phyloP scores from a whole-genome alignment of 176 grass and related monocot genomes.

The Musa schizocarpa region DNA sequence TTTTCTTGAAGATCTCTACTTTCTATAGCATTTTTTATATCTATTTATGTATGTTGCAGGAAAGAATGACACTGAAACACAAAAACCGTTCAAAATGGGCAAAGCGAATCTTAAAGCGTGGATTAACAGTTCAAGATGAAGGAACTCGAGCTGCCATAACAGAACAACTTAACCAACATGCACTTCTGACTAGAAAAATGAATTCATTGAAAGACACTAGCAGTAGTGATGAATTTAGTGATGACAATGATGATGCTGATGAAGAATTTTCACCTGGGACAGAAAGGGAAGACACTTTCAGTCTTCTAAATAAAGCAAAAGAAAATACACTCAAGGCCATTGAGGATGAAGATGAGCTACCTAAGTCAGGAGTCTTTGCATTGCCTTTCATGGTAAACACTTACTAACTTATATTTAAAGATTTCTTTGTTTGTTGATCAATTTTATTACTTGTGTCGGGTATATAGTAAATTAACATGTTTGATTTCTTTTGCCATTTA shows the following conservation, averaged over 20 bases:
- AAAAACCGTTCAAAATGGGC: conserved; percentile 91
- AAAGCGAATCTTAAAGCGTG: conserved; percentile 68
- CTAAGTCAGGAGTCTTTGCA: conserved; percentile 59
- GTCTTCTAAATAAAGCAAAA: conserved; percentile 61
- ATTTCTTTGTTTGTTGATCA: not conserved
- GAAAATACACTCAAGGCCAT: conserved; percentile 59
- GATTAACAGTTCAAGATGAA: conserved; percentile 76
- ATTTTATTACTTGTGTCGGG: not conserved
- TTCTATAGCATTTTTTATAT: not conserved
- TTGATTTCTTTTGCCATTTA: not conserved
- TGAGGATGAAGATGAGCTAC: conserved; percentile 44
- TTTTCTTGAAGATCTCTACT: not conserved
- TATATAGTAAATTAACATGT: not conserved
- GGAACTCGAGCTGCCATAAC: conserved; percentile 70
- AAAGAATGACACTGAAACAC: conserved; percentile 84
- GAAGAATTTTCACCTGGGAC: conserved; percentile 28
- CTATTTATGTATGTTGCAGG: conserved; percentile 27
- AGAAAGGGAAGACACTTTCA: conserved; percentile 30
- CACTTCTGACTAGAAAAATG: conserved; percentile 86
- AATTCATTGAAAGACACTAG: conserved; percentile 67
- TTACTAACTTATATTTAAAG: not conserved
- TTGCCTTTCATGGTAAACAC: conserved; percentile 84
- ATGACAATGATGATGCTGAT: conserved; percentile 38
- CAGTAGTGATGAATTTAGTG: conserved; percentile 51
- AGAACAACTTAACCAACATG: conserved; percentile 66